Evolutionary conservation across 306 rosid genomes (phyloP), one percentile per base, ranked within the genome.

Genomic region (Prunus mume): DNA sequence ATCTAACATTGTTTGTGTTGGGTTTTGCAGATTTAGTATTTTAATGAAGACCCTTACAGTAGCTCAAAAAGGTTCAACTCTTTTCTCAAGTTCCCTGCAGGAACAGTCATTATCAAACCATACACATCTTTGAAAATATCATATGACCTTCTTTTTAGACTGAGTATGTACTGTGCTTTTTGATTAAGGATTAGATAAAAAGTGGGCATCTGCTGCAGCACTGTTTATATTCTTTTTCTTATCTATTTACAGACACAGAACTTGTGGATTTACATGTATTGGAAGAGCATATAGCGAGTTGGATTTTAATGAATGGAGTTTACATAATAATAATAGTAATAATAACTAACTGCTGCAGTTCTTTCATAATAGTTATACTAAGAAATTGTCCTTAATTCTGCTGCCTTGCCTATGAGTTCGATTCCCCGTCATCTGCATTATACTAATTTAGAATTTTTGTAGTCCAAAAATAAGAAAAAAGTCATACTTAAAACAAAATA

Each of bases 221-320:
- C 22, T 30, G 22, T 63, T 63, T 28, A 7, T 62, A 14, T 62
- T 5, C 20, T 19, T 20, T 0, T 27, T 62, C 18, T 60, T 60
- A 22, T 7, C n/a, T 12, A 24, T 22, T 9, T 52, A 18, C 58
- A 18, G 1, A 52, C 58, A 2, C 8, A 71, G 65, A 55, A 20
- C n/a, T 54, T 4, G 38, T 72, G 76, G 76, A 56, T 38, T 72
- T 56, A 56, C 76, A 22, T 72, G 66, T n/a, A n/a, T 72, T 72
- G 76, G 76, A 56, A 56, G 66, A 22, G 65, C 52, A 55, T 55
- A 61, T 55, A 61, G 34, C 10, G 52, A 13, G 65, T 72, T 55
- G 76, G 34, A 72, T 56, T 52, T 43, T 34, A 47, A 41, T 38
- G 24, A 72, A 22, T 9, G 65, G 52, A 20, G 13, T 20, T 17